These are phyloP conservation scores for Schrenkiella parvula DNA, from an alignment of 345 rosid genomes.

Conservation along the genomic window DNA sequence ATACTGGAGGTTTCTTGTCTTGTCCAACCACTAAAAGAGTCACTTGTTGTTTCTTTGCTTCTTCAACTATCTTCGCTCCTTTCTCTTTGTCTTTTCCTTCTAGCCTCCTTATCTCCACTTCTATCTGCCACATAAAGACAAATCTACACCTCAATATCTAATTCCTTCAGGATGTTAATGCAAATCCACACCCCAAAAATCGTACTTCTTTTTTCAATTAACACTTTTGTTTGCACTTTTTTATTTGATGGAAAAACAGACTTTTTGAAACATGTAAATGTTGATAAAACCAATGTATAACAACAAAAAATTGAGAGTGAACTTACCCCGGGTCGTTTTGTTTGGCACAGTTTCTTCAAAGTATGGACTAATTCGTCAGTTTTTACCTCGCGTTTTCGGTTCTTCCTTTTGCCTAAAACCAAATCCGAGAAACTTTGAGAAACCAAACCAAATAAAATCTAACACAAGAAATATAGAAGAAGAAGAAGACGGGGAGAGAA, in stretches of 20 bases:
- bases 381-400: conserved; percentile 41
- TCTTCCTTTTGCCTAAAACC: conserved; percentile 33
- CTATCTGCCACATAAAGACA: conserved; percentile 37
- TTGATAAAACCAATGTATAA: not conserved
- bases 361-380: conserved; percentile 48
- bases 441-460: not conserved
- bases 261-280: not conserved
- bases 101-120: conserved; percentile 49
- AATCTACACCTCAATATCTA: not conserved
- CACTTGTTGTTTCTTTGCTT: conserved; percentile 57
- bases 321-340: conserved; percentile 71
- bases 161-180: not conserved
- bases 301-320: not conserved
- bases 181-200: not conserved
- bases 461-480: not conserved
- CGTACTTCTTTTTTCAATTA: not conserved
- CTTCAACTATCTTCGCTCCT: conserved; percentile 72
- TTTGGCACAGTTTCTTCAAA: conserved; percentile 58
- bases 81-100: conserved; percentile 59
- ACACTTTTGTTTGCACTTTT: no score
- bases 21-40: conserved; percentile 74
- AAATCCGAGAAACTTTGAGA: not conserved
- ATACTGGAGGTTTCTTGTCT: conserved; percentile 50
- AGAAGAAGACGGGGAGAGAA: not conserved
- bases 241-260: not conserved